Conservation (phyloP, 805 yeast genomes). For the Myxozyma mucilagina region DNA sequence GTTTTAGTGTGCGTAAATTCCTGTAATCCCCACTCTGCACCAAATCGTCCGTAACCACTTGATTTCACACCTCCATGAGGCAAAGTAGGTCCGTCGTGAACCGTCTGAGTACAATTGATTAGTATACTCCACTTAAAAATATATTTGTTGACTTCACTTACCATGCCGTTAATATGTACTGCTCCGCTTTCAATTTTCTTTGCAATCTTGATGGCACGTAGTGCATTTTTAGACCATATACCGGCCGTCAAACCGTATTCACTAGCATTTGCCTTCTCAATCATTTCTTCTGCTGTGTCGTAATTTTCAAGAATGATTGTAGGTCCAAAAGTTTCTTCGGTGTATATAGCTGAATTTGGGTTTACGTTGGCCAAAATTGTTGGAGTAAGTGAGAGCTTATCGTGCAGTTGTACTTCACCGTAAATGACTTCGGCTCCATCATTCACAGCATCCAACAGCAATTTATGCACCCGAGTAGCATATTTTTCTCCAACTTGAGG, state of each 20-base stretch:
- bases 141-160: neutral
- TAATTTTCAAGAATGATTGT: constrained; percentile 77
- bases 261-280: constrained; percentile 71
- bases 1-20: constrained; percentile 70
- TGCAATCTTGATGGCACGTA: constrained; percentile 67
- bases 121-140: neutral
- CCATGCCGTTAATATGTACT: constrained; percentile 64
- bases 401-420: constrained; percentile 56
- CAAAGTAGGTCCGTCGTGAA: constrained; percentile 49
- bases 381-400: constrained; percentile 63
- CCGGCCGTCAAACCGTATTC: constrained; percentile 87
- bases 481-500: constrained; percentile 58
- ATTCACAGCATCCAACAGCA: constrained; percentile 51
- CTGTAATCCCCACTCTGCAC: constrained; percentile 71
- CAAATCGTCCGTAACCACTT: constrained; percentile 81
- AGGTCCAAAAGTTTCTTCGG: constrained; percentile 89
- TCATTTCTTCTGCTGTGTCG: constrained; percentile 69
- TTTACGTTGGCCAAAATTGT: constrained; percentile 77
- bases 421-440: constrained; percentile 51
- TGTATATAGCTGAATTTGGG: constrained; percentile 64
- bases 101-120: constrained; percentile 22
- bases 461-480: constrained; percentile 49
- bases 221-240: constrained; percentile 70
- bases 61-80: constrained; percentile 79
- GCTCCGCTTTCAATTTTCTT: constrained; percentile 74